A percentile compares a stretch with the other conserved stretches of the same genome.
Conservation (phyloP, 2,329 filamentous ascomycete genomes). For the Epicoccum sorghinum region DNA sequence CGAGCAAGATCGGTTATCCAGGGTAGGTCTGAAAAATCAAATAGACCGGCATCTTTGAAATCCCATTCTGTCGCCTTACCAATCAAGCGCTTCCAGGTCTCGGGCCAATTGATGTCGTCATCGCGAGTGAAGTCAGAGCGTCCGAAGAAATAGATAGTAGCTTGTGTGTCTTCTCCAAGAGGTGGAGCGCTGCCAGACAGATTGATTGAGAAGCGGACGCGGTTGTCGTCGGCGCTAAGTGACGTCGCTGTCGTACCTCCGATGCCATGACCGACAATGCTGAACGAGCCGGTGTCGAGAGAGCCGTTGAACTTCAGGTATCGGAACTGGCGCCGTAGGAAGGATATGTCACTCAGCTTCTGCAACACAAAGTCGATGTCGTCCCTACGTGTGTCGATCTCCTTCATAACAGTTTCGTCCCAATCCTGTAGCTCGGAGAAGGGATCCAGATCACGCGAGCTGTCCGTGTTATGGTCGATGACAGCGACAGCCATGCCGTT, state of each 20-base stretch:
- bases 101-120: slow-evolving; percentile 87
- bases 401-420: slow-evolving; percentile 21
- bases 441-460: slow-evolving; percentile 21
- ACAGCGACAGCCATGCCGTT: slow-evolving; percentile 55
- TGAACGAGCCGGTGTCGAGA: slow-evolving; percentile 15
- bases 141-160: slow-evolving; percentile 35
- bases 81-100: slow-evolving; percentile 56
- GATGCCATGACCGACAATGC: slow-evolving; percentile 37
- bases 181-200: slow-evolving; percentile 30
- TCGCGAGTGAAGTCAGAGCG: slow-evolving; percentile 85
- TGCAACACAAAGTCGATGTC: slow-evolving; percentile 31
- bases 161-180: slow-evolving; percentile 7
- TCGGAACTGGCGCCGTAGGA: slow-evolving; percentile 18
- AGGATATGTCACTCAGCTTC: slow-evolving; percentile 3
- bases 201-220: slow-evolving; percentile 29
- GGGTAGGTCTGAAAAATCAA: slow-evolving; percentile 35
- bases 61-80: slow-evolving; percentile 32
- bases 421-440: slow-evolving; percentile 22
- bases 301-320: slow-evolving; percentile 15
- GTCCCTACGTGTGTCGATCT: slow-evolving; percentile 21
- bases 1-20: slow-evolving; percentile 23
- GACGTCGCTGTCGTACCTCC: slow-evolving; percentile 35
- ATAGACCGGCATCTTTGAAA: slow-evolving; percentile 22
- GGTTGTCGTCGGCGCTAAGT: slow-evolving; percentile 14
- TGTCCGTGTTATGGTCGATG: slow-evolving; percentile 54